A percentile compares a stretch with the other conserved stretches of the same genome.
phyloP scores from a whole-genome alignment of 441 rosid genomes.

The Pelargonium cotyledonis region DNA sequence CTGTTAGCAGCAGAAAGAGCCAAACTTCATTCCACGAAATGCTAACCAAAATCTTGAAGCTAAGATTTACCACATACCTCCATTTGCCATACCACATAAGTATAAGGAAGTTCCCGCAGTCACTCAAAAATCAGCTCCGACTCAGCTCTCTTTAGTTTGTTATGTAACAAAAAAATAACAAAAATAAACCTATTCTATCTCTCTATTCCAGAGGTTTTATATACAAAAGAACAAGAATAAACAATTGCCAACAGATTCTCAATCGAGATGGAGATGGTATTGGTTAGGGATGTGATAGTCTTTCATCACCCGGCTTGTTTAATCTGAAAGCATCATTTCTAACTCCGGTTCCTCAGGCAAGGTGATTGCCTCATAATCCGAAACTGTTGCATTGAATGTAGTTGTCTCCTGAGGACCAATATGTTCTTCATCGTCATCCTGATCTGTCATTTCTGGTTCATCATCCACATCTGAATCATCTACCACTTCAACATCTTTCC shows the following conservation, averaged over 20 bases:
- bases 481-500: slow-evolving; percentile 33
- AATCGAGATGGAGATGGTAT: slow-evolving; percentile 11
- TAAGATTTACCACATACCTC: too few relatives aligned
- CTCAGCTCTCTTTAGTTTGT: not conserved
- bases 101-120: not conserved
- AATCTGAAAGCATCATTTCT: slow-evolving; percentile 57
- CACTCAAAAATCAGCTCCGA: not conserved
- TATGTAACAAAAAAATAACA: not conserved
- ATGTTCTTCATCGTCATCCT: slow-evolving; percentile 29
- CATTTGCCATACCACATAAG: too few relatives aligned
- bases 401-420: slow-evolving; percentile 18
- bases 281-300: not conserved
- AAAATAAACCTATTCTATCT: slow-evolving; percentile 5
- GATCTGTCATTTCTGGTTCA: slow-evolving; percentile 37
- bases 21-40: not conserved
- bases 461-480: slow-evolving; percentile 40
- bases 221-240: slow-evolving; percentile 5
- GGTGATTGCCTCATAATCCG: slow-evolving; percentile 8
- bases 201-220: slow-evolving; percentile 17
- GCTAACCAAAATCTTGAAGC: not conserved
- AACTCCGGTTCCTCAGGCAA: slow-evolving; percentile 29
- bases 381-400: slow-evolving; percentile 3
- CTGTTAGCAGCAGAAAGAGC: too few relatives aligned
- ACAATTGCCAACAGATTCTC: not conserved
- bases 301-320: not conserved